Evolutionary conservation across 257 asterid genomes (phyloP), one percentile per base, ranked within the genome.

Genomic region (Nicotiana attenuata): DNA sequence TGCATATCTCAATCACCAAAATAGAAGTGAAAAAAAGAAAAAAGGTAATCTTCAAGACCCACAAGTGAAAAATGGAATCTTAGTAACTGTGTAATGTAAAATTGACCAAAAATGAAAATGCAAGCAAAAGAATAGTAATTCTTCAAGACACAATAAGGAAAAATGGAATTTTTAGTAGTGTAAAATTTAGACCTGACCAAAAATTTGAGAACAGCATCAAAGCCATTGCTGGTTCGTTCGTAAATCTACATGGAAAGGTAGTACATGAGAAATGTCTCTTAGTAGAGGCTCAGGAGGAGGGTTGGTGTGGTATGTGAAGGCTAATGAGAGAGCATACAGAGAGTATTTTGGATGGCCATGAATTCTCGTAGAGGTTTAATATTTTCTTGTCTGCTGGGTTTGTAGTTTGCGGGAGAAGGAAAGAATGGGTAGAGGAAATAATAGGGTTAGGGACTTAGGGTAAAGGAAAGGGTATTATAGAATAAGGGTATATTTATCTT

Each of bases 241-340:
- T n/a, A 96, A 83, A 87, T 96, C 97, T 63, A 94, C 90, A 78
- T 71, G 91, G 83, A 92, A 94, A 65, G 90, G 91, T 71, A 88
- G 86, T 61, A 90, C 92, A 52, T 89, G 88, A 52, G 97, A 93
- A 81, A 92, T 52, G 88, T 92, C 90, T 81, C 87, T 38, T 71
- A 92, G 89, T 77, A 96, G 92, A 79, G 82, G 78, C 77, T 80
- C 91, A 41, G 97, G 96, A 83, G 97, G 97, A 73, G 93, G 93
- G 0, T 20, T 61, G 3, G 93, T 84, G 67, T 87, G 88, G 84
- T 90, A 85, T n/a, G n/a, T n/a, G n/a, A n/a, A n/a, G n/a, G n/a
- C n/a, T n/a, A n/a, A n/a, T n/a, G n/a, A n/a, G n/a, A n/a, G n/a
- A n/a, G n/a, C n/a, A n/a, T n/a, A n/a, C n/a, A n/a, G n/a, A n/a